Evolutionary conservation across 2,329 filamentous ascomycete species (phyloP), one percentile per base, ranked within the genome.

Genomic region (Ascochyta lentis): DNA sequence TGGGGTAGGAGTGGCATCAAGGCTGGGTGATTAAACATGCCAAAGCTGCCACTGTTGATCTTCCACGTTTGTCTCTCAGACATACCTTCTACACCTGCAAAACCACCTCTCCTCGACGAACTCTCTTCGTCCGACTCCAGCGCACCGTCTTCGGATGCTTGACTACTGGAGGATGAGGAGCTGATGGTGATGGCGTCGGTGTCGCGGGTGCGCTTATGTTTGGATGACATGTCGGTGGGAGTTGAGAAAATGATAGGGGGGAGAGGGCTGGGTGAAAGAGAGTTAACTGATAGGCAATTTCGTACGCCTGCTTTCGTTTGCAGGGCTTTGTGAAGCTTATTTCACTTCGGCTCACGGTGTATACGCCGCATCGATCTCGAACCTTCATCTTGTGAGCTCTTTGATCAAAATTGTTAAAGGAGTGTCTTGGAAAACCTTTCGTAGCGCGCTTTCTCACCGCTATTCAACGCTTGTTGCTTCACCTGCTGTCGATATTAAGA

Each of bases 41-140:
- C 73, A 66, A 88, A 88, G 27, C 81, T 68, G 0, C 83, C 84
- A 24, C 82, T 81, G 64, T 87, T 87, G 60, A 88, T 84, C 52
- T 78, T 78, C 58, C 81, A 83, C 49, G 82, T 80, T 58, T 78
- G 78, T 0, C 84, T 58, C 16, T 62, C 55, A 16, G 35, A 60
- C 26, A 57, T 33, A n/a, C 22, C 35, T 10, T 62, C 57, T 4
- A 63, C 66, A 33, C 72, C 61, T 23, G 37, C 37, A 16, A 3
- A 22, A 7, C 19, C 19, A 10, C 37, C 3, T 23, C 4, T 13
- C 16, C 16, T 24, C 10, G 19, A 23, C 12, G 19, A 19, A 10
- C 19, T 39, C 10, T 24, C 19, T 5, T 22, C 37, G 6, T 39
- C 37, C 3, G 37, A 39, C 12, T 39, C 37, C 22, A 16, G 16